These are phyloP conservation scores for Sistotremastrum niveocremeum DNA, from an alignment of 768 basidiomycete species.

Conservation along the genomic window DNA sequence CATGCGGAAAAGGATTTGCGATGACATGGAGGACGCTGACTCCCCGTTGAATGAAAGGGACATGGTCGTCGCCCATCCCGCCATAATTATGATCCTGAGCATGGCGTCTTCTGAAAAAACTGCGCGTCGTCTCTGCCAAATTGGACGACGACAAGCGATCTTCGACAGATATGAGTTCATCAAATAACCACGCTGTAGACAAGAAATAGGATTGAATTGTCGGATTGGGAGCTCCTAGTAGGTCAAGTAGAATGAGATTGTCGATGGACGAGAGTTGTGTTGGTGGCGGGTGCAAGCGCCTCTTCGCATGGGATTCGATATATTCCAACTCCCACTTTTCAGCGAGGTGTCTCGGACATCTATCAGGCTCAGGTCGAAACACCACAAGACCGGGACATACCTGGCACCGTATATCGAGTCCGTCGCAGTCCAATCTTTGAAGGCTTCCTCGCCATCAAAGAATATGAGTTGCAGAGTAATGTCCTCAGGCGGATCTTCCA, in stretches of 20 bases:
- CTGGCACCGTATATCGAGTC: slow-evolving; percentile 95
- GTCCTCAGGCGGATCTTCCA: slow-evolving; percentile 57
- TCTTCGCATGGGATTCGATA: slow-evolving; percentile 42
- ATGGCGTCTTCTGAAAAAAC: slow-evolving; percentile 52
- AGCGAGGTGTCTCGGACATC: slow-evolving; percentile 61
- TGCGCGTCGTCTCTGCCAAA: slow-evolving; percentile 30
- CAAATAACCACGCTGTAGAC: slow-evolving; percentile 90
- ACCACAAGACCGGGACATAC: slow-evolving; percentile 26
- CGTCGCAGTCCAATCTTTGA: slow-evolving; percentile 71
- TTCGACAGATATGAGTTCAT: slow-evolving; percentile 63
- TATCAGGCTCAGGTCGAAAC: not conserved
- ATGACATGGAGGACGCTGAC: slow-evolving; percentile 88
- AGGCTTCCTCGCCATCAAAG: slow-evolving; percentile 98
- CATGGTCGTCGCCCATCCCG: slow-evolving; percentile 83
- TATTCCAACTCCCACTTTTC: slow-evolving; percentile 68
- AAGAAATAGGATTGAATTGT: slow-evolving; percentile 67
- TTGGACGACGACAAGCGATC: slow-evolving; percentile 47
- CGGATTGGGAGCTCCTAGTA: slow-evolving; percentile 71
- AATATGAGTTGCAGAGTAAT: slow-evolving; percentile 84
- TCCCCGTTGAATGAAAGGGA: slow-evolving; percentile 74
- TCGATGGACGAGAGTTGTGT: slow-evolving; percentile 73
- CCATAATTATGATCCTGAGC: slow-evolving; percentile 28
- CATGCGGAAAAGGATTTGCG: slow-evolving; percentile 71
- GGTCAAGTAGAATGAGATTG: slow-evolving; percentile 84
- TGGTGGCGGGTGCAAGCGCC: slow-evolving; percentile 30